These are phyloP conservation scores for Cicer yamashitae DNA, from an alignment of 306 rosid genomes.

Conservation along the genomic window DNA sequence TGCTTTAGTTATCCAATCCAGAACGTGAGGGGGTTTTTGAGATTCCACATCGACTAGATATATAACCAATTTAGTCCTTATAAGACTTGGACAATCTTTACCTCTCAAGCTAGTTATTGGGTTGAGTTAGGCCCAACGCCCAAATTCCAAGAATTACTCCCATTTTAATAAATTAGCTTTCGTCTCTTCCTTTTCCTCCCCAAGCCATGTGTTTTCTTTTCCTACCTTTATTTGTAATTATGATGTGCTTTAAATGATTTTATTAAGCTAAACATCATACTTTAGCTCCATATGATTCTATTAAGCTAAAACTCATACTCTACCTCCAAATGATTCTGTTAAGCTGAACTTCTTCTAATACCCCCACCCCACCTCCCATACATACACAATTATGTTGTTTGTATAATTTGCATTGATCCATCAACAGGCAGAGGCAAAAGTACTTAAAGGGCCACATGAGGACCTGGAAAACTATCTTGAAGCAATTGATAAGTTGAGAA, in stretches of 20 bases:
- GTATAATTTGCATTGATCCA: constrained; percentile 28
- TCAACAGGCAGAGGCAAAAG: constrained; percentile 79
- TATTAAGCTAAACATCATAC: constrained; percentile 8
- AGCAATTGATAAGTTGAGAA: constrained; percentile 84
- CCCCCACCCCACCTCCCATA: neutral
- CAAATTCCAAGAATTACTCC: neutral
- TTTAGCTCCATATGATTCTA: neutral
- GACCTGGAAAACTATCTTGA: constrained; percentile 88
- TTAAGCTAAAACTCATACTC: neutral
- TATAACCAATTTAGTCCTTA: neutral
- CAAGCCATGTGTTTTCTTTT: neutral
- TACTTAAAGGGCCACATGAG: constrained; percentile 90
- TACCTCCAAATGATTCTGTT: neutral
- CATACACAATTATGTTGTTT: constrained; percentile 1
- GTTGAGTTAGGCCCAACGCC: neutral
- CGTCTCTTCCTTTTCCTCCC: neutral
- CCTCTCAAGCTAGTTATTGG: neutral
- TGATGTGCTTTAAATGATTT: constrained; percentile 26
- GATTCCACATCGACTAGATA: neutral
- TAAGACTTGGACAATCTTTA: neutral
- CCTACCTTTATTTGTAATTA: neutral
- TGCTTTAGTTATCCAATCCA: neutral
- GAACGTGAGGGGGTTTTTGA: neutral
- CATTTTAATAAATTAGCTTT: neutral
- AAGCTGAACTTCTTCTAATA: neutral